Percentiles rank a stretch among this genome's conserved stretches.
These are phyloP conservation scores for Zoysia pacifica DNA, from an alignment of 176 grass and related monocot genomes.

Conservation along the genomic window DNA sequence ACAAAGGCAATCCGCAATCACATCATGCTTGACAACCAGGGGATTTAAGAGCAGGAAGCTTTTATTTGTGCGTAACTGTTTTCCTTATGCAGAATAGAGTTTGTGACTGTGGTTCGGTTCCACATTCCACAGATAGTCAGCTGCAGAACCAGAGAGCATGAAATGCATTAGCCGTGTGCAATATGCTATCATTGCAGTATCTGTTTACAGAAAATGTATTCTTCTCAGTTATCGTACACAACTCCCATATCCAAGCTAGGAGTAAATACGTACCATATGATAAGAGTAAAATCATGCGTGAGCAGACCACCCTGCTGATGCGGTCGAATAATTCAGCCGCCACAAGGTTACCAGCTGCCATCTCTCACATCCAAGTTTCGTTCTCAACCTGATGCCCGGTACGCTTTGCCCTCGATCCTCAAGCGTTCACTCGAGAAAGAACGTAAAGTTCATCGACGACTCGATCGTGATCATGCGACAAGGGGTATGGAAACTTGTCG, in stretches of 20 bases:
- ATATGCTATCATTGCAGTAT: background rate
- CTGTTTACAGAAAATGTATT: background rate
- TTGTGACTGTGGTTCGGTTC: slow-evolving; percentile 15
- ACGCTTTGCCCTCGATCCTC: too few relatives aligned
- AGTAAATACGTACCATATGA: background rate
- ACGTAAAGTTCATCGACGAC: too few relatives aligned
- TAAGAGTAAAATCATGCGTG: slow-evolving; percentile 21
- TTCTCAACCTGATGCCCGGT: too few relatives aligned
- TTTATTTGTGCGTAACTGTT: background rate
- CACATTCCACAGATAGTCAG: background rate
- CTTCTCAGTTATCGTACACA: background rate
- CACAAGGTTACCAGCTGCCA: slow-evolving; percentile 11
- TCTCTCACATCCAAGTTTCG: too few relatives aligned
- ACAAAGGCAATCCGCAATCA: slow-evolving; percentile 2
- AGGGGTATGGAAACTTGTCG: too few relatives aligned
- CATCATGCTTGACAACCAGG: slow-evolving; percentile 13
- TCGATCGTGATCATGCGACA: too few relatives aligned
- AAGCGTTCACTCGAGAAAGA: too few relatives aligned
- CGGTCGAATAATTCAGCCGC: slow-evolving; percentile 21
- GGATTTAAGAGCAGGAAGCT: too few relatives aligned
- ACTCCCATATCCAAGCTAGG: slow-evolving; percentile 17
- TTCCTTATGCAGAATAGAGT: too few relatives aligned
- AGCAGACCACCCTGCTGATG: background rate
- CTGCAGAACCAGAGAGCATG: slow-evolving; percentile 2
- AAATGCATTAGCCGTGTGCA: background rate